phyloP scores from a whole-genome alignment of 2,329 filamentous ascomycete species.

The Trichoderma simmonsii region DNA sequence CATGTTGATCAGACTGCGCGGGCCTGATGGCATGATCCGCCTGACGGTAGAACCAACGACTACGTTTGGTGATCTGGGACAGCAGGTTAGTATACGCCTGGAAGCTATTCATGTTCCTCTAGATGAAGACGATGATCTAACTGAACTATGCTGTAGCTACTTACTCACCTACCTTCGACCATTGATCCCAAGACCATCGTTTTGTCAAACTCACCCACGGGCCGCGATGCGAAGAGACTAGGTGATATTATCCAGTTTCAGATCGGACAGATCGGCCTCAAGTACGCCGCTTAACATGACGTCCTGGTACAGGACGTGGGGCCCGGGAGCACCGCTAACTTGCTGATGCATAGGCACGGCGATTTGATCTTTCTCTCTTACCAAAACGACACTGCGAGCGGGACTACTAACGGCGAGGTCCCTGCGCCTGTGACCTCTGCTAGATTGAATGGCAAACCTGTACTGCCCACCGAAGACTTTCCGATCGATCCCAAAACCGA shows the following conservation, averaged over 20 bases:
- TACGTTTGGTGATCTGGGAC: constrained; percentile 64
- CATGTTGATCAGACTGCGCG: constrained; percentile 85
- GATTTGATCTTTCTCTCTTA: constrained; percentile 89
- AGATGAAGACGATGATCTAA: neutral
- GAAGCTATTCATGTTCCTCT: neutral
- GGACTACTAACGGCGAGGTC: constrained; percentile 37
- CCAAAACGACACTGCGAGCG: constrained; percentile 49
- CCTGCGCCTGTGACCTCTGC: constrained; percentile 49
- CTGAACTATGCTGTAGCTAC: constrained; percentile 42
- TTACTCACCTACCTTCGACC: constrained; percentile 58
- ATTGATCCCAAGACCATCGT: constrained; percentile 59
- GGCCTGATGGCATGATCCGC: constrained; percentile 89
- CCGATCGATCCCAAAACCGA: constrained; percentile 69
- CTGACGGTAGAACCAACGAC: constrained; percentile 72
- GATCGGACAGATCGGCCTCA: constrained; percentile 58
- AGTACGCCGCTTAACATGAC: constrained; percentile 38
- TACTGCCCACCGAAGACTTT: constrained; percentile 65
- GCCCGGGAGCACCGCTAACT: constrained; percentile 22
- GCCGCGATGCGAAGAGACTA: constrained; percentile 57
- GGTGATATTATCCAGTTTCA: constrained; percentile 55
- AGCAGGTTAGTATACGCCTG: constrained; percentile 41
- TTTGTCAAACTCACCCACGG: constrained; percentile 59
- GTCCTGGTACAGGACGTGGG: constrained; percentile 18
- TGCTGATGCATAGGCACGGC: constrained; percentile 62
- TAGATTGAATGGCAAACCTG: constrained; percentile 73